These are phyloP conservation scores for Basipetospora chlamydospora DNA, from an alignment of 2,329 filamentous ascomycete genomes.

Conservation along the genomic window DNA sequence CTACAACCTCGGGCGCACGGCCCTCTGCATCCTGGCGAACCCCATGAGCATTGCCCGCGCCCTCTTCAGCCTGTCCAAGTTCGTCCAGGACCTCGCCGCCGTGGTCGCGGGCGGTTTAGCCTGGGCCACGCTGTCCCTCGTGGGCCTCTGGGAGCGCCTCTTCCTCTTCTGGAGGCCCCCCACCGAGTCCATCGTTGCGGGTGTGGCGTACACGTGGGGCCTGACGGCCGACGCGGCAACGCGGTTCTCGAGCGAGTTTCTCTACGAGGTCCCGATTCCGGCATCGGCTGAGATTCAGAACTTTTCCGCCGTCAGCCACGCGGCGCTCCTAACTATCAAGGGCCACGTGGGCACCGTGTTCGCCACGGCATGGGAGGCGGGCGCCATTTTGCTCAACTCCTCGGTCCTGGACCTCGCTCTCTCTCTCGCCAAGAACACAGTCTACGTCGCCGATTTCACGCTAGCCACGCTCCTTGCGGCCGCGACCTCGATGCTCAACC, in stretches of 20 bases:
- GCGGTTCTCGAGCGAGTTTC: constrained; percentile 34
- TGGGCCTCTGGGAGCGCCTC: neutral
- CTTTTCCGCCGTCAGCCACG: constrained; percentile 64
- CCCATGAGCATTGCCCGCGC: constrained; percentile 63
- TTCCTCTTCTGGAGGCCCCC: neutral
- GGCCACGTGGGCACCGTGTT: constrained; percentile 16
- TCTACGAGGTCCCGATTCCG: constrained; percentile 34
- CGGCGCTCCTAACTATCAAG: constrained; percentile 49
- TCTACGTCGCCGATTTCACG: neutral
- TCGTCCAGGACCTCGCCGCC: constrained; percentile 63
- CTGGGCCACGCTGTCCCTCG: constrained; percentile 2
- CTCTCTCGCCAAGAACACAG: neutral
- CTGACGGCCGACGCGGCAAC: constrained; percentile 27
- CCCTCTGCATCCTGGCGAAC: constrained; percentile 65
- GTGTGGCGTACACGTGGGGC: constrained; percentile 19
- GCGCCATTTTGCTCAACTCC: constrained; percentile 2
- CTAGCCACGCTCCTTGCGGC: neutral
- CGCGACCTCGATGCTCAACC: constrained; percentile 22
- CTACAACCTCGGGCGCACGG: constrained; percentile 79
- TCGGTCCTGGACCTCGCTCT: neutral
- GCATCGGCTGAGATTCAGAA: constrained; percentile 55
- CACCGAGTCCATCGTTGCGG: constrained; percentile 6
- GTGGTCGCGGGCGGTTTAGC: constrained; percentile 32
- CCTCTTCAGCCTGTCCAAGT: constrained; percentile 58
- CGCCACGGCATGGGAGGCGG: constrained; percentile 1